Evolutionary conservation across 1,139 yeast species (phyloP).

Genomic region (Saccharomyces uvarum): DNA sequence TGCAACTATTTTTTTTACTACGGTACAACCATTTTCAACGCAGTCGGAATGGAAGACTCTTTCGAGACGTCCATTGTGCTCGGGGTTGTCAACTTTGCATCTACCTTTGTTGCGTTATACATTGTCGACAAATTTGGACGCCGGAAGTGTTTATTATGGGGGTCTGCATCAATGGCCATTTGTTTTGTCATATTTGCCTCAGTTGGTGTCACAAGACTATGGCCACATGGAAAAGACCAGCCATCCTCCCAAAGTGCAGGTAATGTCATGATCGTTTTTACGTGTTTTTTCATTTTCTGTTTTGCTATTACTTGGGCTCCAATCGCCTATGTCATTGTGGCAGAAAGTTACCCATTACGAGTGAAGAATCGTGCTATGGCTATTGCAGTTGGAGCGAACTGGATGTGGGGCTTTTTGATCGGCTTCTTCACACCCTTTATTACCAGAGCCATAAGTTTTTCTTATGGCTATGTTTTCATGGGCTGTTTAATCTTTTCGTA

Average conservation of each 20-base stretch:
- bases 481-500: conserved; percentile 44
- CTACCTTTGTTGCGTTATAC: conserved; percentile 58
- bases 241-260: conserved; percentile 35
- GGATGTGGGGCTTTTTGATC: conserved; percentile 69
- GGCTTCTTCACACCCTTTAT: conserved; percentile 44
- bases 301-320: conserved; percentile 53
- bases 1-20: conserved; percentile 6
- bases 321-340: conserved; percentile 57
- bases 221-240: conserved; percentile 45
- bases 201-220: conserved; percentile 54
- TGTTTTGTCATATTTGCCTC: conserved; percentile 58
- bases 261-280: conserved; percentile 6
- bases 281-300: conserved; percentile 6
- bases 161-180: conserved; percentile 53
- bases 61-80: conserved; percentile 64
- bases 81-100: conserved; percentile 66
- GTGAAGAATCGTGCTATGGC: conserved; percentile 70
- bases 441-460: conserved; percentile 20
- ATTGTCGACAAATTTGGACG: conserved; percentile 61
- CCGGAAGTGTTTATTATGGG: conserved; percentile 51
- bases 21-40: conserved; percentile 6
- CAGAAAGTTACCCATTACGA: conserved; percentile 69
- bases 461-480: conserved; percentile 63
- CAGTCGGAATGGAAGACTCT: conserved; percentile 51
- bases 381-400: conserved; percentile 59